Evolutionary conservation across 1,139 yeast genomes (phyloP).

Genomic region (Magnusiomyces tetraspermus): DNA sequence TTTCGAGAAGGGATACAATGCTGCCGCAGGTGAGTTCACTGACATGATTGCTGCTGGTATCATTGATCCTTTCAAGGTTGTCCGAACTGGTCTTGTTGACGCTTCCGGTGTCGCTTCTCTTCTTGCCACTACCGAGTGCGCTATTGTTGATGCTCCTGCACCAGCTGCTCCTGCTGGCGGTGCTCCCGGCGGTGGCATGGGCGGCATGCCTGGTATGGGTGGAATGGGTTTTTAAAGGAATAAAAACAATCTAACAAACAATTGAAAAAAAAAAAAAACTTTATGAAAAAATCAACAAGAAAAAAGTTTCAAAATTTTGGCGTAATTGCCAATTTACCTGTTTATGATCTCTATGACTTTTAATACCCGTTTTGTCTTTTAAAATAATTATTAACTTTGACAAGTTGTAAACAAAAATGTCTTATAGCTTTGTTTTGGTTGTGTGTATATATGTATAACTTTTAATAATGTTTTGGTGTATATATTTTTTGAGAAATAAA

Average conservation of each 20-base stretch:
- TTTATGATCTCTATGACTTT: too few species aligned
- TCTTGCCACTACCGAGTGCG: constrained; percentile 97
- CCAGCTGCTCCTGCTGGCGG: constrained; percentile 69
- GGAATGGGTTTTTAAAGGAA: constrained; percentile 29
- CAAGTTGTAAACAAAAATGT: too few species aligned
- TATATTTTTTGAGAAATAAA: not conserved
- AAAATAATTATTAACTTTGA: too few species aligned
- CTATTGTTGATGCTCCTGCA: constrained; percentile 95
- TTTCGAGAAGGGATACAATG: constrained; percentile 89
- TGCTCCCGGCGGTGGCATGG: constrained; percentile 53
- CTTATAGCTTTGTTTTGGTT: too few species aligned
- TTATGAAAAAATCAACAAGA: too few species aligned
- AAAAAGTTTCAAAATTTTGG: too few species aligned
- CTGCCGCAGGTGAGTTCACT: constrained; percentile 87
- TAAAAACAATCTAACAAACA: too few species aligned
- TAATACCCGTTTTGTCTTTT: too few species aligned
- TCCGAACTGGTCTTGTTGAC: constrained; percentile 91
- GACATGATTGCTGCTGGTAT: constrained; percentile 98
- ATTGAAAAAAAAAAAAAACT: too few species aligned
- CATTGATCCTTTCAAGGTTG: constrained; percentile 98
- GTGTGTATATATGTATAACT: constrained; percentile 5
- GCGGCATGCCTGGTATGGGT: constrained; percentile 50
- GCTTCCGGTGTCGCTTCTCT: constrained; percentile 98
- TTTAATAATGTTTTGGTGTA: not conserved
- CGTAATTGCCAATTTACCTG: too few species aligned